phyloP scores from a whole-genome alignment of 768 basidiomycete species.

The Suillus ampliporus region DNA sequence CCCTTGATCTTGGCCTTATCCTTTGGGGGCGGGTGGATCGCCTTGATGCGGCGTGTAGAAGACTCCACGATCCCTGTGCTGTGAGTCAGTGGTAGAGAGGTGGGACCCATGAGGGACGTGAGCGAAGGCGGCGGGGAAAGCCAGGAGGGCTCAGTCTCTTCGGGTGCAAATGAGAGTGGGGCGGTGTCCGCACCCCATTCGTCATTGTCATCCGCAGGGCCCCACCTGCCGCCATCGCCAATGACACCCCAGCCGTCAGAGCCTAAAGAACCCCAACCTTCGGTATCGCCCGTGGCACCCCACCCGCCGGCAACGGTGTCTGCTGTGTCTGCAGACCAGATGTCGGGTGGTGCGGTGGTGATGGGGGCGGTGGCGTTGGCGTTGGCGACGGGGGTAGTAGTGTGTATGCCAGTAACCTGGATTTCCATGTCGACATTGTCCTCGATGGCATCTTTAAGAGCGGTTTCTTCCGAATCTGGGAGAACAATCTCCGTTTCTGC shows the following conservation, averaged over 20 bases:
- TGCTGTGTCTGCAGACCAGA: conserved; percentile 1
- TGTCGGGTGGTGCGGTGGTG: conserved; percentile 3
- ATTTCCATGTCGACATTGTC: conserved; percentile 29
- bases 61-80: conserved; percentile 68
- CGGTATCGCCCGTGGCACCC: conserved; percentile 12
- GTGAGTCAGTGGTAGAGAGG: conserved; percentile 64
- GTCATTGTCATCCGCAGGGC: conserved; percentile 20
- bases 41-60: conserved; percentile 62
- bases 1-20: conserved; percentile 16
- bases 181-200: conserved; percentile 16
- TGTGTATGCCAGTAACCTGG: conserved; percentile 13
- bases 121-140: conserved; percentile 33
- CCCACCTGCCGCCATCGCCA: conserved; percentile 9
- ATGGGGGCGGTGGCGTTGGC: not conserved
- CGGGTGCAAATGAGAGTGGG: conserved; percentile 15
- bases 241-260: conserved; percentile 17
- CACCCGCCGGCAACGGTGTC: conserved; percentile 17
- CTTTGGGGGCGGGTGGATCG: conserved; percentile 45
- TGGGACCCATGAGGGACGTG: conserved; percentile 56
- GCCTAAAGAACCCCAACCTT: conserved; percentile 12
- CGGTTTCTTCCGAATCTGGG: conserved; percentile 29
- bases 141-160: conserved; percentile 31
- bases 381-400: conserved; percentile 1
- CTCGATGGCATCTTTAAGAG: conserved; percentile 35
- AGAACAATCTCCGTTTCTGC: conserved; percentile 21